These are phyloP conservation scores for Plasmodium relictum DNA, from an alignment of 169 alveolate genomes.

Conservation along the genomic window DNA sequence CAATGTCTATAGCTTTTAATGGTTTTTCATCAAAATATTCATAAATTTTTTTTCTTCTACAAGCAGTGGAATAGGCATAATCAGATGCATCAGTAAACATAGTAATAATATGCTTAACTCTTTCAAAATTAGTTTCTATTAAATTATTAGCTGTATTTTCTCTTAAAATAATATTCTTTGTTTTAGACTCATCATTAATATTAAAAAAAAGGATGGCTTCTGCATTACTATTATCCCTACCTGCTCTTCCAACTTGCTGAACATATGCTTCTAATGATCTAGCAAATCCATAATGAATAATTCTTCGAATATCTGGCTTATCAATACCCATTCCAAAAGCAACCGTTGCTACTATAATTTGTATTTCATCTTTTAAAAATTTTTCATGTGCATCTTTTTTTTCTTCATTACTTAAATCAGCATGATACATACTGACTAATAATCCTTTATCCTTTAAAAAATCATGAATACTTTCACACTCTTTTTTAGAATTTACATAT, in stretches of 20 bases:
- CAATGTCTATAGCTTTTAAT: constrained; percentile 1
- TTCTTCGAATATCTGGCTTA: constrained; percentile 98
- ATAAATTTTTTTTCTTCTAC: constrained; percentile 73
- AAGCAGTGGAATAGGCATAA: constrained; percentile 50
- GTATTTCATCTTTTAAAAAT: constrained; percentile 95
- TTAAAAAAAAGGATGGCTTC: constrained; percentile 66
- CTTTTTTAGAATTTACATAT: constrained; percentile 64
- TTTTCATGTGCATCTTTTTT: constrained; percentile 84
- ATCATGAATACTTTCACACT: constrained; percentile 43
- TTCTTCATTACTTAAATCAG: constrained; percentile 83
- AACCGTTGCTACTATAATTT: constrained; percentile 97
- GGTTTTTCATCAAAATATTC: constrained; percentile 72
- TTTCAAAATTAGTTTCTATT: constrained; percentile 49
- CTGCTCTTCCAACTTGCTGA: constrained; percentile 99
- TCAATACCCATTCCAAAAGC: constrained; percentile 99
- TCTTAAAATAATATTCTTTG: constrained; percentile 36
- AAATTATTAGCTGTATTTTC: constrained; percentile 56
- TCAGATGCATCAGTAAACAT: constrained; percentile 74
- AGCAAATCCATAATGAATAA: constrained; percentile 97
- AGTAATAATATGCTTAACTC: constrained; percentile 66
- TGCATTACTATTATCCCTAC: constrained; percentile 88
- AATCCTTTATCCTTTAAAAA: constrained; percentile 30
- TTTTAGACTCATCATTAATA: constrained; percentile 66
- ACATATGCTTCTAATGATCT: constrained; percentile 97
- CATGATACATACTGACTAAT: constrained; percentile 82